Evolutionary conservation across 2,329 filamentous ascomycete genomes (phyloP).

Genomic region (Sporothrix variecibatus): DNA sequence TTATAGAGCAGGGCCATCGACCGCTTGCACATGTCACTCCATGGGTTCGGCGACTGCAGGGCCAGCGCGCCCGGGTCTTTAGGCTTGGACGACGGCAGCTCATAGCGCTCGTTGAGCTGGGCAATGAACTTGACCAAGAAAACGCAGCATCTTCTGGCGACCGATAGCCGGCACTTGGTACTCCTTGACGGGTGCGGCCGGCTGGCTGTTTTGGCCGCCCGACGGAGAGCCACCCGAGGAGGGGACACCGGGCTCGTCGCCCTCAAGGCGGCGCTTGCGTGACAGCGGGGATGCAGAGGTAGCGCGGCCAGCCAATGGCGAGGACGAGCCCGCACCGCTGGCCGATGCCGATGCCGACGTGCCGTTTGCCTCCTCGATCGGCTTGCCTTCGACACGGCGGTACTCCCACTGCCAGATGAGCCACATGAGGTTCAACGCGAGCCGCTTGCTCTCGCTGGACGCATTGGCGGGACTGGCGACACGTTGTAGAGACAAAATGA

Average conservation of each 20-base stretch:
- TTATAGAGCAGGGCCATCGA: slow-evolving; percentile 80
- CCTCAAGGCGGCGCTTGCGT: slow-evolving; percentile 76
- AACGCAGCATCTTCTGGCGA: slow-evolving; percentile 84
- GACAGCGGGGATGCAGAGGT: slow-evolving; percentile 70
- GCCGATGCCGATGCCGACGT: neutral
- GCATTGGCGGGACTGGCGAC: slow-evolving; percentile 81
- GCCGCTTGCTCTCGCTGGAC: slow-evolving; percentile 87
- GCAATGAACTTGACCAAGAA: slow-evolving; percentile 96
- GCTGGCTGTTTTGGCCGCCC: slow-evolving; percentile 34
- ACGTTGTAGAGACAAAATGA: slow-evolving; percentile 86
- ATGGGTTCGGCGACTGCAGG: slow-evolving; percentile 53
- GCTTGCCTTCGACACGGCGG: slow-evolving; percentile 68
- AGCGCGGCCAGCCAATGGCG: slow-evolving; percentile 40
- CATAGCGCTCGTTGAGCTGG: slow-evolving; percentile 81
- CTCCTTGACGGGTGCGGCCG: slow-evolving; percentile 55
- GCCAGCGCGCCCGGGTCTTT: slow-evolving; percentile 53
- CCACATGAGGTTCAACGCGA: slow-evolving; percentile 87
- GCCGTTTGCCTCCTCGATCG: slow-evolving; percentile 28
- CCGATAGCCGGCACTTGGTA: slow-evolving; percentile 68
- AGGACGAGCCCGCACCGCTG: neutral
- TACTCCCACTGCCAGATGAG: slow-evolving; percentile 94
- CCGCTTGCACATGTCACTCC: slow-evolving; percentile 81
- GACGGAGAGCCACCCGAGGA: slow-evolving; percentile 33
- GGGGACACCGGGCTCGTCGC: slow-evolving; percentile 36
- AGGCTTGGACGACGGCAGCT: slow-evolving; percentile 69